Evolutionary conservation across 2,329 filamentous ascomycete species (phyloP), one percentile per base, ranked within the genome.

Genomic region (Talaromyces sp.): DNA sequence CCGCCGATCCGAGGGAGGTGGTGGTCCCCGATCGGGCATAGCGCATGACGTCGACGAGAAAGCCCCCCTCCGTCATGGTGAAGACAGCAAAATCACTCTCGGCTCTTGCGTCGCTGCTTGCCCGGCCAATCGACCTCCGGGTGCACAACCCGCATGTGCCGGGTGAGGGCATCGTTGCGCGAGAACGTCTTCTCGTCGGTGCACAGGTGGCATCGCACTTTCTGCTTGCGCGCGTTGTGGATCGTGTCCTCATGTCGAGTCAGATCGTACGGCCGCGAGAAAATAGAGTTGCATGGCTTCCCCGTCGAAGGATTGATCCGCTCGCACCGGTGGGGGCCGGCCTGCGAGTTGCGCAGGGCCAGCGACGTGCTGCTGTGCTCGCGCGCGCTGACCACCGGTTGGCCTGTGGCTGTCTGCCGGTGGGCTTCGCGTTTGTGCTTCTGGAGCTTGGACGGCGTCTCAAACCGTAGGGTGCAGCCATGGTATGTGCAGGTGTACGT

Each of bases 401-500:
- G 75, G 70, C 73, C 80, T 68, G 76, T 75, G 59, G 76, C 82
- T 68, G 81, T 76, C 87, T n/a, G 89, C 55, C 93, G 86, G 73
- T 99, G 95, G 5, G 88, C 90, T 72, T 99, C 95, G 26, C 93
- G 87, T 80, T 97, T 97, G 80, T 99, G 95, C 77, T 95, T 95
- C 73, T 98, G 93, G 3, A 99, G 82, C 66, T 93, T 86, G 9
- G 86, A 83, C 4, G 92, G 91, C 1, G 91, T 91, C 67, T 96
- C 91, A 70, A 99, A 99, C 58, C 95, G 89, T 66, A 89, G 81
- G 0, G 87, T 88, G 72, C 95, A 98, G 11, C 92, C 91, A 69
- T 96, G 92, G 69, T 96, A 96, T 0, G 93, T 97, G 76, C 95
- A 99, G 1, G 93, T 96, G 77, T 97, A 99, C 0, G 93, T 96